Percentiles rank a stretch among this genome's conserved stretches.
These are phyloP conservation scores for Tetrahymena borealis DNA, from an alignment of 73 alveolate genomes.

Conservation along the genomic window DNA sequence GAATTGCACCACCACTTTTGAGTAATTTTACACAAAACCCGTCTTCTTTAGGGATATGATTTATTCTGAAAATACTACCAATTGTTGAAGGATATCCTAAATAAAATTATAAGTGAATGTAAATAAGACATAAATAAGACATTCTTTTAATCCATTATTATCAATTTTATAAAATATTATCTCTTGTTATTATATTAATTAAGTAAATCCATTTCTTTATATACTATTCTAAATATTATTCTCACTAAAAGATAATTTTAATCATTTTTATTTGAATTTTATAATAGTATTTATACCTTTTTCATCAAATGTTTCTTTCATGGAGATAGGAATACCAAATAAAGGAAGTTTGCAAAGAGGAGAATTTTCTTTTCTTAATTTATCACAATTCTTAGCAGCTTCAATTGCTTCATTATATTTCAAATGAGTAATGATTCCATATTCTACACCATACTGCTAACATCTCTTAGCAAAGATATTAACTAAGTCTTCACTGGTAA, in stretches of 20 bases:
- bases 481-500: constrained; percentile 1
- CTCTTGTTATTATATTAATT: too few relatives aligned
- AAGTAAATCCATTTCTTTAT: too few relatives aligned
- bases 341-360: constrained; percentile 8
- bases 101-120: too few relatives aligned
- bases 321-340: constrained; percentile 67
- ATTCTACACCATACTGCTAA: background rate
- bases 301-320: constrained; percentile 49
- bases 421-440: constrained; percentile 5
- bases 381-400: constrained; percentile 18
- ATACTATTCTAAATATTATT: too few relatives aligned
- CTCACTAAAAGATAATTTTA: too few relatives aligned
- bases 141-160: too few relatives aligned
- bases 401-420: constrained; percentile 17
- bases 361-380: background rate
- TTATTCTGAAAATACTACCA: constrained; percentile 19
- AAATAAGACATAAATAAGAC: too few relatives aligned
- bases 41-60: constrained; percentile 19
- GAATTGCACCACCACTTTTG: constrained; percentile 55
- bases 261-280: too few relatives aligned
- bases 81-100: constrained; percentile 29
- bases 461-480: constrained; percentile 7
- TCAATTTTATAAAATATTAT: too few relatives aligned
- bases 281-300: constrained; percentile 34
- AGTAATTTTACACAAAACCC: constrained; percentile 37